These are phyloP conservation scores for Russula foetens DNA, from an alignment of 768 basidiomycete species.

Conservation along the genomic window DNA sequence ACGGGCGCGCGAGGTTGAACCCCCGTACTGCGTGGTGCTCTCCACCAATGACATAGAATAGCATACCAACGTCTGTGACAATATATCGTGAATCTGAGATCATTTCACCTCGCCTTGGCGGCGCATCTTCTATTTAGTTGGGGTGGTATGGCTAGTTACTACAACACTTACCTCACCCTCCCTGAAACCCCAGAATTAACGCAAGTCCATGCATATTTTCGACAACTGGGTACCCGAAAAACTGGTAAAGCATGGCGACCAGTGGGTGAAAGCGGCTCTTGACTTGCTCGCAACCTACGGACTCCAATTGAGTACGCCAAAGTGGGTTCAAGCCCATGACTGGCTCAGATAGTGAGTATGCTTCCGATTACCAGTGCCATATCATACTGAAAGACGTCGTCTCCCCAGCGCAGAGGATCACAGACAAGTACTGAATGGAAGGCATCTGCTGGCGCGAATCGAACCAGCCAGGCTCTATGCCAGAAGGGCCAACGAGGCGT, in stretches of 20 bases:
- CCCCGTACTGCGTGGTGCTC: too few species aligned
- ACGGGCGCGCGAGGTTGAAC: too few species aligned
- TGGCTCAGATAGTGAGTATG: background rate
- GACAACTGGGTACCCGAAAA: background rate
- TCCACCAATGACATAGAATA: too few species aligned
- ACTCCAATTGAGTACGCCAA: background rate
- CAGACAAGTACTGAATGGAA: background rate
- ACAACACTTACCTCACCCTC: too few species aligned
- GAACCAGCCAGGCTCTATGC: too few species aligned
- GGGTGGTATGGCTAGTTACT: too few species aligned
- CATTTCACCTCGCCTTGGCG: too few species aligned
- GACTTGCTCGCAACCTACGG: background rate
- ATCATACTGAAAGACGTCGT: too few species aligned
- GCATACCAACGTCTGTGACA: too few species aligned
- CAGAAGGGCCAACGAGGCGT: background rate
- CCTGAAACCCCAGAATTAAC: background rate
- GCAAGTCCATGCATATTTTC: background rate
- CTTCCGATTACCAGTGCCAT: background rate
- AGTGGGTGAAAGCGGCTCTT: background rate
- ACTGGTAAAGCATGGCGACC: background rate
- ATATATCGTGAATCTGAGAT: too few species aligned
- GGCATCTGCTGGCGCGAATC: background rate
- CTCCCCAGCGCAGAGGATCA: background rate
- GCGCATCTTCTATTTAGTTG: too few species aligned
- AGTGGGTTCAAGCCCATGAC: background rate